Base-by-base conservation (phyloP, 2,329 filamentous ascomycete genomes). In the Fusarium staphyleae region DNA sequence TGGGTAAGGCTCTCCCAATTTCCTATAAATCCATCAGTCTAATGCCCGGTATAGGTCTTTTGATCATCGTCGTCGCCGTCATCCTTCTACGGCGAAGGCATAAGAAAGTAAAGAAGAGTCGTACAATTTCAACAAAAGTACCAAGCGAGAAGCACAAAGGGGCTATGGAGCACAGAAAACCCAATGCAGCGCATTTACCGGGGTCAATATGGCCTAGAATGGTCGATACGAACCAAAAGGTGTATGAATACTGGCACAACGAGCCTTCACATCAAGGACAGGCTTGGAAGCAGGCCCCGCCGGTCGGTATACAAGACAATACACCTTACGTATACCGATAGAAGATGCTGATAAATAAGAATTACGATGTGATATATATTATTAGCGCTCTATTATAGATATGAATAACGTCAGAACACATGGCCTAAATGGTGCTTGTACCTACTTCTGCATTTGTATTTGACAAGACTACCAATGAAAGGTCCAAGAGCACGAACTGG, bases 191-290 rank as follows among this genome's bases (percentile, higher is more conserved):
- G 10, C 15, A 18, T 9, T 33, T 58, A 16, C 41, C 57, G 9
- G 40, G 29, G 12, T 19, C 48, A 13, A 50, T 59, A 54, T 59
- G 58, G 58, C 53, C 58, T 0, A 43, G 53, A 2, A 59, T 61
- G 44, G 53, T 3, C 3, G 53, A 61, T 1, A 61, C 59, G 11
- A 55, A 59, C 3, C 58, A 61, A 29, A 37, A 52, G 18, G 57
- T 62, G 36, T 26, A 62, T 10, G 58, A 61, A 14, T 61, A 61
- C 13, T 61, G 58, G 58, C 58, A 62, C 2, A 50, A 14, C 10
- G 53, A 55, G 14, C 18, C 53, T 13, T 39, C 45, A 18, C 34
- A 13, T 12, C 48, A 34, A 14, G 3, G 10, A 3, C 57, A 61
- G 35, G 48, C 26, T 1, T 50, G 57, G 57, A 18, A 36, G 8